phyloP scores from a whole-genome alignment of 2,329 filamentous ascomycete genomes.

The Xylariaceae sp. region DNA sequence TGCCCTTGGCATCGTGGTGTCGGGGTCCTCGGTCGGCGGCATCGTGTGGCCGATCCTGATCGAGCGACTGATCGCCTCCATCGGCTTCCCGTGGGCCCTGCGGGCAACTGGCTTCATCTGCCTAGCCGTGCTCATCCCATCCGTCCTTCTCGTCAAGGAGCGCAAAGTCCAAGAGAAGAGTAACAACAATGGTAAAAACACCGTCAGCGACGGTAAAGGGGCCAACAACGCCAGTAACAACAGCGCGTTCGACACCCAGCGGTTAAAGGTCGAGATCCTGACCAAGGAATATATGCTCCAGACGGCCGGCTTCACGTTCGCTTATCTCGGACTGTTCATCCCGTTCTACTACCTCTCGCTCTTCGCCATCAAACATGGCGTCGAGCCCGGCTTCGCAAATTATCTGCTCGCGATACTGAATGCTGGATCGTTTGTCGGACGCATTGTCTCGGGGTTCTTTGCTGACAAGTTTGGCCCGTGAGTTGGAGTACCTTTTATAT shows the following conservation, averaged over 20 bases:
- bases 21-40: conserved; percentile 2
- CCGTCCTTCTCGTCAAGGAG: not conserved
- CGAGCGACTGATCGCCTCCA: not conserved
- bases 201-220: not conserved
- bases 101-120: conserved; percentile 5
- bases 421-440: not conserved
- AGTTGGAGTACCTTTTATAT: not conserved
- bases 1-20: conserved; percentile 5
- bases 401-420: not conserved
- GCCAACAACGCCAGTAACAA: not conserved
- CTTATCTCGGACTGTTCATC: not conserved
- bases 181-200: not conserved
- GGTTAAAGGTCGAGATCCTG: not conserved
- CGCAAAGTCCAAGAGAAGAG: not conserved
- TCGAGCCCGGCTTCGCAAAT: not conserved
- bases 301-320: not conserved
- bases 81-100: conserved; percentile 5
- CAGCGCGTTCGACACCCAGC: not conserved
- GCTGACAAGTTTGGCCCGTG: not conserved
- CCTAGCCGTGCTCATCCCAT: conserved; percentile 5
- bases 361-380: not conserved
- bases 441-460: not conserved
- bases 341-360: not conserved
- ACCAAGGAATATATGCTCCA: not conserved
- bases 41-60: conserved; percentile 6